A percentile compares a stretch with the other conserved stretches of the same genome.
Evolutionary conservation across 108 stramenopile genomes (phyloP).

Genomic region (Skeletonema marinoi): DNA sequence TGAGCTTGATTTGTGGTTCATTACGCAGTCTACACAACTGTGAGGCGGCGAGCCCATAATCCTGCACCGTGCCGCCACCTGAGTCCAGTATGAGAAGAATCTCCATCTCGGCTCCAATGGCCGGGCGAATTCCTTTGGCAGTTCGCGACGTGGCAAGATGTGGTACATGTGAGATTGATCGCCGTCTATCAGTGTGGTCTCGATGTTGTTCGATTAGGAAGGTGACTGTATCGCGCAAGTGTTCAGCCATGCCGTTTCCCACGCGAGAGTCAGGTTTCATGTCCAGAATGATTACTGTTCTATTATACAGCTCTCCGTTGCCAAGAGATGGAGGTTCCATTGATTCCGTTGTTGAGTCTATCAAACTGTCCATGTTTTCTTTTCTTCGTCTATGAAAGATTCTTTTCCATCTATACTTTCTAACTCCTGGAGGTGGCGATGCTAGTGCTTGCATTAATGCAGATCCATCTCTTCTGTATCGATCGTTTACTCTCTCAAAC

Average conservation of each 20-base stretch:
- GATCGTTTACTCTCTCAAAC: conserved; percentile 84
- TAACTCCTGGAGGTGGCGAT: conserved; percentile 55
- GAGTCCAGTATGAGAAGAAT: conserved; percentile 63
- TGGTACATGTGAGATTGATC: neutral
- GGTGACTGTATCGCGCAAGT: conserved; percentile 64
- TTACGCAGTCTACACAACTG: conserved; percentile 63
- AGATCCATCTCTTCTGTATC: conserved; percentile 62
- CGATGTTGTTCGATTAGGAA: conserved; percentile 69
- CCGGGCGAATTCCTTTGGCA: conserved; percentile 36
- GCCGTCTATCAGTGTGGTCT: conserved; percentile 47
- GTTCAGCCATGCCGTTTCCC: conserved; percentile 54
- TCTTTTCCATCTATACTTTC: conserved; percentile 28
- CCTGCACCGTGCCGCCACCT: conserved; percentile 69
- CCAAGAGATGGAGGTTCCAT: conserved; percentile 16
- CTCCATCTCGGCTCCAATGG: conserved; percentile 52
- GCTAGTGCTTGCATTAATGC: conserved; percentile 55
- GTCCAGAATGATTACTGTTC: conserved; percentile 73
- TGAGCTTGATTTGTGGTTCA: conserved; percentile 53
- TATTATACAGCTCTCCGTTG: conserved; percentile 43
- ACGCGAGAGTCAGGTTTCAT: conserved; percentile 44
- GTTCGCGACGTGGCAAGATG: conserved; percentile 20
- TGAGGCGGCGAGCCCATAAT: conserved; percentile 79
- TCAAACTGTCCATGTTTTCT: conserved; percentile 2
- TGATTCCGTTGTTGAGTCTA: conserved; percentile 6
- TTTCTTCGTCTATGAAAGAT: conserved; percentile 32